Base-by-base conservation (phyloP, 2,329 filamentous ascomycete species). In the Phialocephala subalpina region DNA sequence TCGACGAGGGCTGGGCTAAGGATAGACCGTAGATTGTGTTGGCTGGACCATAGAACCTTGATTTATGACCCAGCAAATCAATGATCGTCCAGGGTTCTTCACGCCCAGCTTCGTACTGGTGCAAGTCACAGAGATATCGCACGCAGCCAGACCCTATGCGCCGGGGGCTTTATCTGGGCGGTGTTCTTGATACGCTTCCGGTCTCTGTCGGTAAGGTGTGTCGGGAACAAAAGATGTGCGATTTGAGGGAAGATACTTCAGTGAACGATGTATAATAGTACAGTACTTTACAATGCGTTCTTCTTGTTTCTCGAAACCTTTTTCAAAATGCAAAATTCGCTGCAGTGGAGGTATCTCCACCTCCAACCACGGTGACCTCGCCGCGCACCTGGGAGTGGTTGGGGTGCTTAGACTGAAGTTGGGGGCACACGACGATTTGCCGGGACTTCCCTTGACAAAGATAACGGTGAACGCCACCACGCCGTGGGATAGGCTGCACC, bases 51-150 rank as follows among this genome's bases (percentile, higher is more conserved):
- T 16, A 14, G 25, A 55, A 59, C 47, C 59, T 53, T 66, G 63
- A 58, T 56, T 18, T 38, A 35, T 25, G 42, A 47, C 53, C 45
- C 55, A 68, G 67, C 63, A 66, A 68, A 68, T 68, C 61, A 69
- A 29, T 57, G 59, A 63, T 45, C 18, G 40, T 18, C 58, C 59
- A 63, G 64, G 64, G 55, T 53, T 27, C 20, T n/a, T 35, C 22
- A 38, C 40, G 47, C 64, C 64, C 14, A 49, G 27, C 29, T n/a
- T n/a, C n/a, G 45, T 49, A n/a, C 9, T 18, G 18, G n/a, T 20
- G 18, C 42, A 18, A 18, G 18, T 14, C 18, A 18, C 42, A 22
- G 42, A 18, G 45, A 9, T 22, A 18, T n/a, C n/a, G 11, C 18
- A 11, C n/a, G 18, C 11, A n/a, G 20, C 7, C n/a, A 49, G n/a